Evolutionary conservation across 352 stramenopile genomes (phyloP), one percentile per base, ranked within the genome.

Genomic region (Plasmopara muralis): DNA sequence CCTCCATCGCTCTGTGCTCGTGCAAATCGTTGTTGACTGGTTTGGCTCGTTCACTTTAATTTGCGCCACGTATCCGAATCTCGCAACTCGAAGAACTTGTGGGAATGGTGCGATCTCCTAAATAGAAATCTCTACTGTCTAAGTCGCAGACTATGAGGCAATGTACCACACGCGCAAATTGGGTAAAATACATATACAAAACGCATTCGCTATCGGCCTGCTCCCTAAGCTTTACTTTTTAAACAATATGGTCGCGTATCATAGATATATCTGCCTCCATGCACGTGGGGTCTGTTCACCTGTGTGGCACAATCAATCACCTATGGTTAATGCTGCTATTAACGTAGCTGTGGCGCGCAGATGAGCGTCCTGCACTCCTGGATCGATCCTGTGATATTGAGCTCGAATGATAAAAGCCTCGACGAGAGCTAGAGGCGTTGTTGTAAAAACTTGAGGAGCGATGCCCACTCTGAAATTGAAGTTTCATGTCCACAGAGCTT

Each of bases 401-500:
- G 18, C 10, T 76, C 12, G 70, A 80, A 55, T 77, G 59, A 45
- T 77, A 70, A 46, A 82, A 83, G 8, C 55, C 47, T 25, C 68
- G 58, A n/a, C 66, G 62, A 9, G 70, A 54, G 41, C 41, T 54
- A 4, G 57, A 34, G 16, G 42, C 44, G 13, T 43, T 72, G 55
- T 56, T 73, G 38, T 79, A 66, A 35, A 82, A 84, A 20, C 58
- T 77, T 29, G 74, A 68, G 20, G 71, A 62, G 8, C 68, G 68
- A 30, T 70, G 42, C 12, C 54, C 50, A 12, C 31, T 60, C 30
- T 75, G 67, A 51, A 78, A 73, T 30, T 61, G 50, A 35, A 68
- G 52, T 47, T 77, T 86, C 38, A 77, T 58, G 47, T 86, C 79
- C 60, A 88, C 68, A 48, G 64, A 65, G 54, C 74, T 87, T 31